Conservation (phyloP, 805 yeast species). For the Sugiyamaella mastotermitis region DNA sequence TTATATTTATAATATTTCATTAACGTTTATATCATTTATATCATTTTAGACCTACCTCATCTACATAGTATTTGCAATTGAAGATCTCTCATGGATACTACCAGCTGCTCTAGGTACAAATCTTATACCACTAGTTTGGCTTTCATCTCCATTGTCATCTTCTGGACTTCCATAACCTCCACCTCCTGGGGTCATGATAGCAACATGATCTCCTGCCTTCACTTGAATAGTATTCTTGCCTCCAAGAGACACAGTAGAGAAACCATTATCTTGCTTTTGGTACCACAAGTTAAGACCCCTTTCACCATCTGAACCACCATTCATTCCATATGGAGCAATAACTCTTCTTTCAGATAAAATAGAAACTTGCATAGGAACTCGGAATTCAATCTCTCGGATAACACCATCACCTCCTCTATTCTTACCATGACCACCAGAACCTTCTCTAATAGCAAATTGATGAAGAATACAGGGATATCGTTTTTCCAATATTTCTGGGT, state of each 20-base stretch:
- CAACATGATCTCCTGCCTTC: conserved; percentile 56
- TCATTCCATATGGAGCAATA: conserved; percentile 76
- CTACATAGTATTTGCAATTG: background rate
- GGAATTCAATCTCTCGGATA: conserved; percentile 75
- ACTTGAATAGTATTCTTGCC: conserved; percentile 63
- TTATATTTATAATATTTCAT: too few relatives aligned
- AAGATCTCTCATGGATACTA: conserved; percentile 10
- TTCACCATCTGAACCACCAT: conserved; percentile 73
- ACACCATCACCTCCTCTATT: conserved; percentile 83
- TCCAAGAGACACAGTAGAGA: conserved; percentile 42
- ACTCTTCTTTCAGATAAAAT: conserved; percentile 83
- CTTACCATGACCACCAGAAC: conserved; percentile 77
- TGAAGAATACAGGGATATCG: conserved; percentile 77
- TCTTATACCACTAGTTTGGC: background rate
- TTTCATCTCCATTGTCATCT: background rate
- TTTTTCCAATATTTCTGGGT: conserved; percentile 81
- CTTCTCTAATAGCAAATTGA: conserved; percentile 61
- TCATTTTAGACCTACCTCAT: background rate
- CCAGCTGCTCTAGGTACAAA: conserved; percentile 19
- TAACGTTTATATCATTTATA: conserved; percentile 1
- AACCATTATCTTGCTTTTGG: conserved; percentile 21
- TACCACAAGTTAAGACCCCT: conserved; percentile 58
- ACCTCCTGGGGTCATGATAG: conserved; percentile 78
- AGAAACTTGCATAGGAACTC: conserved; percentile 65
- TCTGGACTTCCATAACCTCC: conserved; percentile 60